phyloP scores from a whole-genome alignment of 352 stramenopile genomes.

The Phytophthora lateralis region DNA sequence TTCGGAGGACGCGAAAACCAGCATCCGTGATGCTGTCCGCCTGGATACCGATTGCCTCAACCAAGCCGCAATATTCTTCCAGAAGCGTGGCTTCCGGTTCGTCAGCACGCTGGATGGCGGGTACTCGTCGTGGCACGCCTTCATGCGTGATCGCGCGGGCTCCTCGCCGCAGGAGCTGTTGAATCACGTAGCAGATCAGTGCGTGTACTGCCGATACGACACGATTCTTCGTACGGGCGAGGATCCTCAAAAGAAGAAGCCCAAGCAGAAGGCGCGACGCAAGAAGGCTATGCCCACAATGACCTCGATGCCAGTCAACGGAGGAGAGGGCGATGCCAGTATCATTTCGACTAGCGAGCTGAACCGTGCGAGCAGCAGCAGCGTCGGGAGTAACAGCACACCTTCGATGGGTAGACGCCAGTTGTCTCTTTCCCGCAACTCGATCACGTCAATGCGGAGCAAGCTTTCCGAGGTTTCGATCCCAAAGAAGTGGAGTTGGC shows the following conservation, averaged over 20 bases:
- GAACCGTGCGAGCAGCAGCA: slow-evolving; percentile 33
- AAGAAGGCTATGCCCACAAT: slow-evolving; percentile 81
- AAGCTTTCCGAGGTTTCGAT: slow-evolving; percentile 75
- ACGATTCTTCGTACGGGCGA: slow-evolving; percentile 70
- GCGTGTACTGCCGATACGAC: slow-evolving; percentile 83
- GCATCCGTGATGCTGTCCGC: slow-evolving; percentile 74
- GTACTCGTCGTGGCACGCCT: slow-evolving; percentile 85
- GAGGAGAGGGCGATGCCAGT: slow-evolving; percentile 67
- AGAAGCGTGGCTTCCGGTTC: slow-evolving; percentile 85
- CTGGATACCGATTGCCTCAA: slow-evolving; percentile 75
- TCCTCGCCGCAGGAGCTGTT: slow-evolving; percentile 71
- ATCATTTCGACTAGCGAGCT: slow-evolving; percentile 68
- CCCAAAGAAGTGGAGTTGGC: slow-evolving; percentile 63
- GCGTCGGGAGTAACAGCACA: slow-evolving; percentile 23
- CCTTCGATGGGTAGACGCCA: slow-evolving; percentile 33
- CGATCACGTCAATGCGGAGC: slow-evolving; percentile 55
- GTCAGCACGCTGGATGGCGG: slow-evolving; percentile 77
- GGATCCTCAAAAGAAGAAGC: slow-evolving; percentile 65
- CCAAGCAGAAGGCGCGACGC: slow-evolving; percentile 43
- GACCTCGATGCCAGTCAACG: slow-evolving; percentile 74
- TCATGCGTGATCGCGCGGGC: slow-evolving; percentile 67
- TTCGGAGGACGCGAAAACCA: slow-evolving; percentile 73
- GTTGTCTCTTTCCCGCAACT: slow-evolving; percentile 61
- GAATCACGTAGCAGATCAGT: slow-evolving; percentile 69
- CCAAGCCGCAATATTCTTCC: slow-evolving; percentile 79